Evolutionary conservation across 2,329 filamentous ascomycete genomes (phyloP).

Genomic region (Alternaria burnsii): DNA sequence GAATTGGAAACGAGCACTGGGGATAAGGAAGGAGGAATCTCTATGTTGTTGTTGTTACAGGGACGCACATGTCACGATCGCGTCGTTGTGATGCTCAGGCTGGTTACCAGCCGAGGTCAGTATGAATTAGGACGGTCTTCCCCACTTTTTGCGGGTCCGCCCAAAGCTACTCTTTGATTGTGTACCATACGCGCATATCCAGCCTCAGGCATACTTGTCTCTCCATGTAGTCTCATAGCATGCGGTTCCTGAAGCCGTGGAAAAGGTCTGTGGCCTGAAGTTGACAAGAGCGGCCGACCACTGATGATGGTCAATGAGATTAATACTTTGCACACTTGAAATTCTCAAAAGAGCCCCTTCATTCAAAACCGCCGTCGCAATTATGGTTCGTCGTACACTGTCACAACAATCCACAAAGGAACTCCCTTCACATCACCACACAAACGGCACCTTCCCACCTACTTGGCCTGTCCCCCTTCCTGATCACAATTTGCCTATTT

Average conservation of each 20-base stretch:
- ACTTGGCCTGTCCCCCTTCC: not conserved
- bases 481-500: not conserved
- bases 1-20: not conserved
- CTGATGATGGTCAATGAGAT: no score
- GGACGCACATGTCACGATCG: not conserved
- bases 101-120: slow-evolving; percentile 9
- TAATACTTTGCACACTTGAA: not conserved
- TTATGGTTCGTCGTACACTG: no score
- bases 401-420: not conserved
- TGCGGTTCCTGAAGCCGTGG: not conserved
- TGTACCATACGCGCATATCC: not conserved
- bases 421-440: not conserved
- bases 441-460: not conserved
- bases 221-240: no score
- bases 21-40: not conserved
- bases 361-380: no score
- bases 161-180: not conserved
- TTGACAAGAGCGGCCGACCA: no score
- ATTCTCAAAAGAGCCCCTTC: not conserved
- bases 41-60: not conserved
- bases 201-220: no score
- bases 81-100: slow-evolving; percentile 9
- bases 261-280: not conserved
- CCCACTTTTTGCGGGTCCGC: slow-evolving; percentile 14
- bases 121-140: slow-evolving; percentile 1